These are phyloP conservation scores for Phaeosphaeria sp. DNA, from an alignment of 2,329 filamentous ascomycete species.

Conservation along the genomic window DNA sequence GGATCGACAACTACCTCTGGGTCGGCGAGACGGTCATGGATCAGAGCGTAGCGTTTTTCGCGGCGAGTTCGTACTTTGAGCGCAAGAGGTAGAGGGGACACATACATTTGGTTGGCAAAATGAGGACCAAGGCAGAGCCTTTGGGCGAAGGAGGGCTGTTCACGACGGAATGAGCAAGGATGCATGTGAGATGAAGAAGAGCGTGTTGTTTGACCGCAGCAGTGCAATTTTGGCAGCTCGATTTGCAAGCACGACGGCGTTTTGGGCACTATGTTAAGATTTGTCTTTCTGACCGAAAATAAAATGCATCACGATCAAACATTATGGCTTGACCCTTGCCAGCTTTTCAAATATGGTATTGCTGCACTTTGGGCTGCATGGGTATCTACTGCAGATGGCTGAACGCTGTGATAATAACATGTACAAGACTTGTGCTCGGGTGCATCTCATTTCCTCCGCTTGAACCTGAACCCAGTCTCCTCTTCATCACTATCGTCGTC, in stretches of 20 bases:
- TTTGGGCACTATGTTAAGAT: slow-evolving; percentile 11
- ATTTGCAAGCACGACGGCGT: slow-evolving; percentile 14
- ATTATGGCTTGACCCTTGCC: not conserved
- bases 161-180: not conserved
- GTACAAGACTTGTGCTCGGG: not conserved
- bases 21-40: slow-evolving; percentile 99
- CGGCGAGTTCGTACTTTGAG: slow-evolving; percentile 89
- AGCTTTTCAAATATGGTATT: not conserved
- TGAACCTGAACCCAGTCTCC: slow-evolving; percentile 63
- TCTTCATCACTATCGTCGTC: slow-evolving; percentile 64
- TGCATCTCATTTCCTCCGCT: slow-evolving; percentile 32
- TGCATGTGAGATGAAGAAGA: not conserved
- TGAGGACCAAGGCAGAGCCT: too few relatives aligned
- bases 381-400: slow-evolving; percentile 1
- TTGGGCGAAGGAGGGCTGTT: not conserved
- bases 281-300: not conserved
- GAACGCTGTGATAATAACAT: not conserved
- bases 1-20: slow-evolving; percentile 92
- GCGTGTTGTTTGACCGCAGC: not conserved
- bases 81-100: slow-evolving; percentile 65
- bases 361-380: not conserved
- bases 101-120: too few relatives aligned
- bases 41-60: slow-evolving; percentile 89
- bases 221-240: not conserved
- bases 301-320: slow-evolving; percentile 3